Evolutionary conservation across 345 rosid species (phyloP).

Genomic region (Boechera divaricarpa): DNA sequence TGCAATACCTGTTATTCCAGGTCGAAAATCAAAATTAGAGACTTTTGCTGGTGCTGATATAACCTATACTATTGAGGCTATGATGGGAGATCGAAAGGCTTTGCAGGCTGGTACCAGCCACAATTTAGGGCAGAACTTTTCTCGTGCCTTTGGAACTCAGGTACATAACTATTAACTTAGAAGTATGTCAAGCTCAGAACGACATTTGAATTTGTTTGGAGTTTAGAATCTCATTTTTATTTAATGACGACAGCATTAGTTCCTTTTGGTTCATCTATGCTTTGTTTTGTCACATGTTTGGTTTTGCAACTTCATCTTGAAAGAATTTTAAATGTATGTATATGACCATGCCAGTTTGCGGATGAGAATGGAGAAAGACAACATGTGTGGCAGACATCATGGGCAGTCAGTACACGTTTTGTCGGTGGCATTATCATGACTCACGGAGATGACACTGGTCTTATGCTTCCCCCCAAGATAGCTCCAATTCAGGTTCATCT

Average conservation of each 20-base stretch:
- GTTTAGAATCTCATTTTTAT: background rate
- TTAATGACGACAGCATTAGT: background rate
- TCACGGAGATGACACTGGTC: conserved; percentile 94
- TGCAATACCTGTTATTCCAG: conserved; percentile 92
- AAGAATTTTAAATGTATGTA: conserved; percentile 16
- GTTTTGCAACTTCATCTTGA: background rate
- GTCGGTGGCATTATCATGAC: conserved; percentile 97
- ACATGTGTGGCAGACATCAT: conserved; percentile 98
- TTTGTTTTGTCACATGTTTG: background rate
- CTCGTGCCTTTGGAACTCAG: conserved; percentile 89
- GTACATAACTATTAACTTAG: conserved; percentile 40
- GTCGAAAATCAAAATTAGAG: conserved; percentile 85
- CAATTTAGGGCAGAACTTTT: conserved; percentile 92
- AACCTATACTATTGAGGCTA: conserved; percentile 96
- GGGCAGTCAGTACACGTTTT: conserved; percentile 97
- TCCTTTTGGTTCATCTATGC: background rate
- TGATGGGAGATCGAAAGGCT: conserved; percentile 99
- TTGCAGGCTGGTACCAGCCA: conserved; percentile 97
- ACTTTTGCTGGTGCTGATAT: conserved; percentile 93
- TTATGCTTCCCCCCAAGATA: conserved; percentile 88
- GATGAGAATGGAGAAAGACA: conserved; percentile 94
- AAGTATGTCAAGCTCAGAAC: background rate
- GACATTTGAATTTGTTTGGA: conserved; percentile 10
- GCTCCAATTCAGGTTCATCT: conserved; percentile 83
- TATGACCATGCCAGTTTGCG: conserved; percentile 64